phyloP scores from a whole-genome alignment of 768 basidiomycete species.

The Suillus fuscotomentosus region DNA sequence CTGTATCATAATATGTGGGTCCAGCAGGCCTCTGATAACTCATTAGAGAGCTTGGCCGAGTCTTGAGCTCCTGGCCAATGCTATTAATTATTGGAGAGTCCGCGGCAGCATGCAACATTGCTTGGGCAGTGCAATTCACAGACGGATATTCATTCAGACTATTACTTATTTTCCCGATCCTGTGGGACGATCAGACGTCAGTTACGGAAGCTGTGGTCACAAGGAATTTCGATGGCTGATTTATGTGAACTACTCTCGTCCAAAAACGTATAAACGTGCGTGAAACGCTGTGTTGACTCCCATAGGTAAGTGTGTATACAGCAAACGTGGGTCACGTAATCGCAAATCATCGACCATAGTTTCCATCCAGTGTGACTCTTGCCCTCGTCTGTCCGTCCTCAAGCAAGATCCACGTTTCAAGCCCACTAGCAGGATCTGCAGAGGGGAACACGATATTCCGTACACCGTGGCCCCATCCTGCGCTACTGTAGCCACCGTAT shows the following conservation, averaged over 20 bases:
- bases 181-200: background rate
- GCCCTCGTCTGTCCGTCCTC: slow-evolving; percentile 58
- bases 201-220: background rate
- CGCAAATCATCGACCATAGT: background rate
- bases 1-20: slow-evolving; percentile 83
- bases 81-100: background rate
- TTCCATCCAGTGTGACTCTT: slow-evolving; percentile 44
- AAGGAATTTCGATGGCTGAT: background rate
- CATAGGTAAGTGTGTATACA: background rate
- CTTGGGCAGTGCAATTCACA: background rate
- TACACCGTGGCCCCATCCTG: slow-evolving; percentile 63
- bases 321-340: background rate
- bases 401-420: slow-evolving; percentile 66
- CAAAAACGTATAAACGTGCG: background rate
- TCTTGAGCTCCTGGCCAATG: background rate
- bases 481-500: slow-evolving; percentile 58
- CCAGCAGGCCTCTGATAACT: slow-evolving; percentile 53
- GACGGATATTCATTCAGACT: background rate
- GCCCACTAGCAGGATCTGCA: slow-evolving; percentile 39
- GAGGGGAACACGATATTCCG: slow-evolving; percentile 59
- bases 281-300: background rate
- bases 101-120: background rate
- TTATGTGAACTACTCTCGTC: background rate
- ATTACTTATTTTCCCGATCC: too few species aligned
- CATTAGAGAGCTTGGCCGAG: slow-evolving; percentile 16